Evolutionary conservation across 1,139 yeast species (phyloP).

Genomic region (Neolecta irregularis): DNA sequence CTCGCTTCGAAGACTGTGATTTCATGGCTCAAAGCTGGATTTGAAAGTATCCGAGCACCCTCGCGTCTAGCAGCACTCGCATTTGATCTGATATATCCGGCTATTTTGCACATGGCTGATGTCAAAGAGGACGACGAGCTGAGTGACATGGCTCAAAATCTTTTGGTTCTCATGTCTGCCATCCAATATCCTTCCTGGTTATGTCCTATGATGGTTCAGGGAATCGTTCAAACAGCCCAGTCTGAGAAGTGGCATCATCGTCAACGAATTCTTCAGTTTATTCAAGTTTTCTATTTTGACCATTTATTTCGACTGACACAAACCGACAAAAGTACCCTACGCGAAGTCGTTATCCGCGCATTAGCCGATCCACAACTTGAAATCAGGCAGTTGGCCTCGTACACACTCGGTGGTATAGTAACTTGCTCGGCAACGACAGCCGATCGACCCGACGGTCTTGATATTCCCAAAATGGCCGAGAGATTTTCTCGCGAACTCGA

Average conservation of each 20-base stretch:
- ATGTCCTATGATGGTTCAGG: slow-evolving; percentile 33
- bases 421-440: slow-evolving; percentile 62
- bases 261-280: slow-evolving; percentile 49
- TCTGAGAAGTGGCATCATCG: slow-evolving; percentile 51
- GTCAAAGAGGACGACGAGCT: slow-evolving; percentile 74
- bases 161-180: slow-evolving; percentile 44
- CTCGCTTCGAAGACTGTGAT: slow-evolving; percentile 18
- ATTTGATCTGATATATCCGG: slow-evolving; percentile 49
- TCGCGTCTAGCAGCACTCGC: too few relatives aligned
- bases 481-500: slow-evolving; percentile 29
- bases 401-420: slow-evolving; percentile 64
- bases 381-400: slow-evolving; percentile 62
- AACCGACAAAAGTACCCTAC: slow-evolving; percentile 36
- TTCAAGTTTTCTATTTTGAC: slow-evolving; percentile 61
- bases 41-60: too few relatives aligned
- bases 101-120: slow-evolving; percentile 46
- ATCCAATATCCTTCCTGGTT: slow-evolving; percentile 36
- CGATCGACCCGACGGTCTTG: slow-evolving; percentile 32
- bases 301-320: slow-evolving; percentile 44
- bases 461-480: slow-evolving; percentile 27
- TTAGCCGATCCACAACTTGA: slow-evolving; percentile 53
- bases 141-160: slow-evolving; percentile 39
- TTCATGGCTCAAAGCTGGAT: slow-evolving; percentile 17
- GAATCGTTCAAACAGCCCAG: slow-evolving; percentile 35
- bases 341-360: slow-evolving; percentile 38